These are phyloP conservation scores for Parascedosporium putredinis DNA, from an alignment of 2,329 filamentous ascomycete genomes.

Conservation along the genomic window DNA sequence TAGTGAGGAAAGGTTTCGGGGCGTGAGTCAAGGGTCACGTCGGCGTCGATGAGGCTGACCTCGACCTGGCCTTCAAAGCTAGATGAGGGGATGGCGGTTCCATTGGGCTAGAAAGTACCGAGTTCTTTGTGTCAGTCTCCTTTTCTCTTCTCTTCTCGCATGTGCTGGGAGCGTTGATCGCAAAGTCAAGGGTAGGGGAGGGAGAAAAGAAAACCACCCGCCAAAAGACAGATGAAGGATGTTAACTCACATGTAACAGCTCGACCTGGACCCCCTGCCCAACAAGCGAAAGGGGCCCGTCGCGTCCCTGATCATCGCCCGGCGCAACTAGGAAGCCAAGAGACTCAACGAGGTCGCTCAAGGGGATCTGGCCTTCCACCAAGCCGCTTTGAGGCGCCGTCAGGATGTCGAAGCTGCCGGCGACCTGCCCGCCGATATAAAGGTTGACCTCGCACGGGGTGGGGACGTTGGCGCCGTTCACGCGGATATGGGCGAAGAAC, in stretches of 20 bases:
- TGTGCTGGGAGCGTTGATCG: neutral
- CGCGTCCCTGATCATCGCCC: neutral
- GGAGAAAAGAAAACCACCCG: too few relatives aligned
- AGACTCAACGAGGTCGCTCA: neutral
- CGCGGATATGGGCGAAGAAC: constrained; percentile 24
- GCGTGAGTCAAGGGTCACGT: constrained; percentile 6
- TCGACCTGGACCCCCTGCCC: constrained; percentile 5
- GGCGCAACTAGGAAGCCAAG: neutral
- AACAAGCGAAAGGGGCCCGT: neutral
- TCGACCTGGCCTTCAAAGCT: constrained; percentile 7
- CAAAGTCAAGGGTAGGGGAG: neutral
- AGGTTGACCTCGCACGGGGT: constrained; percentile 25
- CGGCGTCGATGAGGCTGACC: constrained; percentile 10
- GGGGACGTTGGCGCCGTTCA: constrained; percentile 25
- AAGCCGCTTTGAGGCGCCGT: constrained; percentile 21
- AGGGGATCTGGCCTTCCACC: constrained; percentile 1
- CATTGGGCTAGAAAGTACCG: constrained; percentile 7
- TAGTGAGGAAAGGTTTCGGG: constrained; percentile 10
- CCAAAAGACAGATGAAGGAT: constrained; percentile 1
- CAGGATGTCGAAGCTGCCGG: constrained; percentile 26
- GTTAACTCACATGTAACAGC: constrained; percentile 3
- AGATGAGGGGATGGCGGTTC: constrained; percentile 8
- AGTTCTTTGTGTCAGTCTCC: neutral
- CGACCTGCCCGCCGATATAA: constrained; percentile 21
- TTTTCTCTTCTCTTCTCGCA: neutral